Base-by-base conservation (phyloP, 2,329 filamentous ascomycete species). In the Colletotrichum sansevieriae region DNA sequence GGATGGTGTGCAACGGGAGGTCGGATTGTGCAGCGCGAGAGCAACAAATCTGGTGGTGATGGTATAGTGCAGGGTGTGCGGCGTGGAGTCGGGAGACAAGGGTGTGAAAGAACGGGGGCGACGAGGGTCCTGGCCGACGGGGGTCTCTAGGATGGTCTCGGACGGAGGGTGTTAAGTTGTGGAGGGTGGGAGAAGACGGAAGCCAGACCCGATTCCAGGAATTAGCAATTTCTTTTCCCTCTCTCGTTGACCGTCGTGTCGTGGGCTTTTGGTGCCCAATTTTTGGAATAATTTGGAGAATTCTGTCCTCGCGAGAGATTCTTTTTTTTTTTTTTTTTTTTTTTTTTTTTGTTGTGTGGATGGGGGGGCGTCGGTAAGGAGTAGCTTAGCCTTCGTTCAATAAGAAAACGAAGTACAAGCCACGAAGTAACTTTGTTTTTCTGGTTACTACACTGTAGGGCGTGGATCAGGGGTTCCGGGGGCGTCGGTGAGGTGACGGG, bases 141-240 rank as follows among this genome's bases (percentile, higher is more conserved):
- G 62, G 62, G 61, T 61, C 57, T 12, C 10, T n/a, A 33, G 25
- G 12, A 37, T 33, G 55, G 43, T 58, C 52, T 63, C 39, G 60
- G 29, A 43, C 51, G 58, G 52, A 44, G 64, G 52, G 22, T 29
- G 58, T 68, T n/a, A 37, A 15, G 46, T 39, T 49, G 65, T 68
- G 55, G 55, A 68, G 61, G 54, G 62, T 68, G 65, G 65, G 65
- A 68, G 18, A 68, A 68, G 61, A 65, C 65, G 65, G 65, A 68
- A 68, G 54, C 65, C 65, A 65, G 55, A 68, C 62, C 65, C 62
- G 65, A 68, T 68, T 44, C 54, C 11, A 68, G 65, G 65, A 65
- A 65, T 68, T 68, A 62, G 65, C 55, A 68, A 68, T 68, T 60
- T 68, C 65, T 35, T 68, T 68, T 60, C 55, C 64, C 13, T 58